phyloP scores from a whole-genome alignment of 192 early-diverging fungal species.

The Funneliformis mosseae region DNA sequence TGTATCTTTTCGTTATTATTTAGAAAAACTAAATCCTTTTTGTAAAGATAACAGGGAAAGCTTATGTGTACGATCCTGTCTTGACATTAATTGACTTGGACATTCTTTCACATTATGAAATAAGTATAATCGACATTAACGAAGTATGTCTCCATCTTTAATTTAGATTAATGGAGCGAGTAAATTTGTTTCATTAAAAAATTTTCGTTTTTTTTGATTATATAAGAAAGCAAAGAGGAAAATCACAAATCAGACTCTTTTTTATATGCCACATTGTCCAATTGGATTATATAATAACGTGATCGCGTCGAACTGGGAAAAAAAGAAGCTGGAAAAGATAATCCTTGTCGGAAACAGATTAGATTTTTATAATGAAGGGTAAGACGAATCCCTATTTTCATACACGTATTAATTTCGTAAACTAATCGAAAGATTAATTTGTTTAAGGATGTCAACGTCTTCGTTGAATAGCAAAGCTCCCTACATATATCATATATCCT shows the following conservation, averaged over 20 bases:
- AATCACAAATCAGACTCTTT: constrained; percentile 33
- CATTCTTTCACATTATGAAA: background rate
- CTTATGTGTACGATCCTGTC: constrained; percentile 19
- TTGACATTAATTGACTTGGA: background rate
- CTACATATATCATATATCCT: constrained; percentile 27
- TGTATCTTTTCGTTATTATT: background rate
- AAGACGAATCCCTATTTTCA: background rate
- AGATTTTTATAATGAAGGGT: constrained; percentile 48
- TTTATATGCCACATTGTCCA: constrained; percentile 52
- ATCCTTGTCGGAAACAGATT: constrained; percentile 47
- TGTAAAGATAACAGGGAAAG: constrained; percentile 20
- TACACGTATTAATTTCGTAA: background rate
- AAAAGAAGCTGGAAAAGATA: constrained; percentile 29
- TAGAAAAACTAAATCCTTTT: background rate
- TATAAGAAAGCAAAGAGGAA: constrained; percentile 33
- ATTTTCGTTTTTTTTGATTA: constrained; percentile 36
- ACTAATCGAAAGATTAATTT: background rate
- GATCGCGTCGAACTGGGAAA: constrained; percentile 43
- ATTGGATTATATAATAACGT: constrained; percentile 45
- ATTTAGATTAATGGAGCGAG: background rate
- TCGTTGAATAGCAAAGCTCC: constrained; percentile 17
- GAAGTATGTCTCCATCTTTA: constrained; percentile 6
- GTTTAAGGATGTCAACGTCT: background rate
- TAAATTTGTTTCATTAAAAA: constrained; percentile 21
- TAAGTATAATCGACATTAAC: constrained; percentile 9